These are phyloP conservation scores for Penicillium lagena DNA, from an alignment of 495 filamentous ascomycete genomes.

Conservation along the genomic window DNA sequence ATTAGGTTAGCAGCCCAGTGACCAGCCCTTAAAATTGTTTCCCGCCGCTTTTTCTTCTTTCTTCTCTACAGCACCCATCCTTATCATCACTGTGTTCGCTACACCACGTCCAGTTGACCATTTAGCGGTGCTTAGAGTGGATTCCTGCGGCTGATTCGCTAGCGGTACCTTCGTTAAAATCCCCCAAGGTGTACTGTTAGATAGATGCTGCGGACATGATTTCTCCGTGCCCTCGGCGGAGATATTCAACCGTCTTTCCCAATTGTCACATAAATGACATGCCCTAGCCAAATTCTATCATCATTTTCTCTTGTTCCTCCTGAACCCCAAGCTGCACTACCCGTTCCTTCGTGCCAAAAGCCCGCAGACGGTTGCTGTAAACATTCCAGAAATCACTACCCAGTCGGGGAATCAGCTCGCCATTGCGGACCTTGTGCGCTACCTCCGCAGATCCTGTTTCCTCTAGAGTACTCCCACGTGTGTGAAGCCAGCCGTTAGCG, in stretches of 20 bases:
- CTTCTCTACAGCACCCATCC: constrained; percentile 45
- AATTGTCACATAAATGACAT: too few relatives aligned
- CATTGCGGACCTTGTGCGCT: constrained; percentile 3
- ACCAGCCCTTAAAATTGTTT: constrained; percentile 10
- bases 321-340: constrained; percentile 32
- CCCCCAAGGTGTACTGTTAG: constrained; percentile 59
- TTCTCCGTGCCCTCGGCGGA: too few relatives aligned
- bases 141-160: constrained; percentile 61
- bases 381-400: constrained; percentile 51
- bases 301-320: neutral
- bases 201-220: constrained; percentile 58
- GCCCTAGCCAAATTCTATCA: too few relatives aligned
- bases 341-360: constrained; percentile 57
- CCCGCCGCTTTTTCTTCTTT: constrained; percentile 17
- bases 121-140: constrained; percentile 57
- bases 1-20: constrained; percentile 18
- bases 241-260: neutral
- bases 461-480: neutral
- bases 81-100: constrained; percentile 57
- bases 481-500: too few relatives aligned
- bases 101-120: constrained; percentile 53
- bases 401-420: constrained; percentile 41
- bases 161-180: constrained; percentile 57
- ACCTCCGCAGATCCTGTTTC: constrained; percentile 1
- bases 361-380: constrained; percentile 59